Evolutionary conservation across 2,329 filamentous ascomycete genomes (phyloP), one percentile per base, ranked within the genome.

Genomic region (Colletotrichum cordylinicola): DNA sequence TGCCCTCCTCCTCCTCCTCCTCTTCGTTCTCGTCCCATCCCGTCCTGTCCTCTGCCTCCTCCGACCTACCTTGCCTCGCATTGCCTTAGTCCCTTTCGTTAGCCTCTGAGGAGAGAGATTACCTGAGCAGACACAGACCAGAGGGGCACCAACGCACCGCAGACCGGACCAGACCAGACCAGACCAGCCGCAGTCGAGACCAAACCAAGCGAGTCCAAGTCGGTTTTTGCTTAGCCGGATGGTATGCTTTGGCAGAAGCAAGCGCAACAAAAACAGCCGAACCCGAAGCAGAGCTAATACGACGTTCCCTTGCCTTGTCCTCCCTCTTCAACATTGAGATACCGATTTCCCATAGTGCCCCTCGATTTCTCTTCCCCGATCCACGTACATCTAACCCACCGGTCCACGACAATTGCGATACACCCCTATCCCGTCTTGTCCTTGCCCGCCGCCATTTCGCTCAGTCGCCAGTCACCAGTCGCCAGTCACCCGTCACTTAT

Each of bases 321-420:
- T 31, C 52, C 33, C 60, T 66, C 52, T 43, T 33, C 33, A 35
- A 61, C 67, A 72, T 71, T 48, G 74, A 66, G 68, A 77, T 72
- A 55, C 71, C 75, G 74, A 77, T 77, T 74, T 73, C 67, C 66
- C 67, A 69, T 74, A 74, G 56, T 18, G 35, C 52, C 12, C 35
- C 43, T 73, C 76, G 76, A 77, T 77, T 56, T 65, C 71, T 58
- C 56, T 39, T 31, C 29, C 55, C 67, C 58, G 64, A 64, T 69
- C 70, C 73, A 64, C 70, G 70, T 68, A 27, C 64, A 68, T 61
- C 39, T 43, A 70, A 52, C 27, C 71, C 66, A 74, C 43, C 31
- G 43, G 56, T 64, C 64, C 73, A 58, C 58, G 60, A 71, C 58
- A 75, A 39, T 24, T 62, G 35, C 58, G 68, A 70, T 55, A 52